Evolutionary conservation across 331 rosid species (phyloP), one percentile per base, ranked within the genome.

Genomic region (Cucumis variabilis): DNA sequence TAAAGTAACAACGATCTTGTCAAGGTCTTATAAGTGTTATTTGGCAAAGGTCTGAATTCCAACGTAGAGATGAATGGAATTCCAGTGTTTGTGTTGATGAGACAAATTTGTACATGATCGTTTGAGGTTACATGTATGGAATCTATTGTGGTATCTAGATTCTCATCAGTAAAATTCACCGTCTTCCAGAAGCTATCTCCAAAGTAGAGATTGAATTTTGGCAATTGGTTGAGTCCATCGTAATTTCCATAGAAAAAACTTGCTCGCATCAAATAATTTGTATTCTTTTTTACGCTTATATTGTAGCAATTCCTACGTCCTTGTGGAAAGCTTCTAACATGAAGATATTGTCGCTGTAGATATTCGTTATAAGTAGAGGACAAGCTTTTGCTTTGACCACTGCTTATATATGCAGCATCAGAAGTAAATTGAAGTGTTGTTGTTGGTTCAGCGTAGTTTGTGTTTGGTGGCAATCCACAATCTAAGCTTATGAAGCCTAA

Each of bases 21-120:
- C 17, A 50, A 68, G 13, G 67, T 0, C 17, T 53, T 14, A 84
- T 83, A 86, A 24, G 66, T n/a, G 20, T 62, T 62, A 16, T n/a
- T 72, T 13, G 12, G 41, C 19, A 91, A 44, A 53, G 93, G 94
- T 89, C 92, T 90, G 28, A 92, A 67, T 83, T 93, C 95, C 9
- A 93, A 46, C 4, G 87, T 91, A 10, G 96, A 90, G 82, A 94
- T 90, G 37, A 86, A 74, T 11, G 88, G 88, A 37, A 37, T 69
- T 48, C 88, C 88, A 7, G 44, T 16, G 9, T 75, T 75, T n/a
- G 85, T 75, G 24, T 86, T 86, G 76, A 86, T 28, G 12, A 86
- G 66, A 63, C 88, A 86, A 25, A 86, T 37, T 21, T 76, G 84
- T n/a, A 86, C 20, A 76, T n/a, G 58, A 82, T 77, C 9, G 19